Evolutionary conservation across 2,329 filamentous ascomycete genomes (phyloP).

Genomic region (Sporothrix protearum): DNA sequence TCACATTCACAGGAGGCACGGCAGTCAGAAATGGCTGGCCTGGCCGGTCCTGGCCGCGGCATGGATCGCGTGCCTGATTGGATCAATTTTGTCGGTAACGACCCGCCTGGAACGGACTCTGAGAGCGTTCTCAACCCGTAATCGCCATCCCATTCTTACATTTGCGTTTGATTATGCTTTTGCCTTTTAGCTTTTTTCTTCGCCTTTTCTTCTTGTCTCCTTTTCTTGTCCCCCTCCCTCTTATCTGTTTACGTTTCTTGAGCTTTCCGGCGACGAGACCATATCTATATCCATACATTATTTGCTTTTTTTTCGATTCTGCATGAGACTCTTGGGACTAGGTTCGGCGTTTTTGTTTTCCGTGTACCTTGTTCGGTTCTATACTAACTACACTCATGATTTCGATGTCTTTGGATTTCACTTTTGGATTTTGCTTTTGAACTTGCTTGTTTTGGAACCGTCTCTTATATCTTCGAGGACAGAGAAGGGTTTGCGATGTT

Average conservation of each 20-base stretch:
- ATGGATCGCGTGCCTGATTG: constrained; percentile 49
- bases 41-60: constrained; percentile 45
- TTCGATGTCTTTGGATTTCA: neutral
- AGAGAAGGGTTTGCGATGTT: neutral
- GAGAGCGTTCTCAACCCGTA: neutral
- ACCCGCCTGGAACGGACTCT: constrained; percentile 36
- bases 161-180: neutral
- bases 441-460: neutral
- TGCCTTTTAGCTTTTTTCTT: neutral
- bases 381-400: neutral
- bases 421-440: neutral
- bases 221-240: neutral
- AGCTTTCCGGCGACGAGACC: neutral
- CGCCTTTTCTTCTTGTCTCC: too few species aligned
- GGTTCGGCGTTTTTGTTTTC: constrained; percentile 1
- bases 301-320: neutral
- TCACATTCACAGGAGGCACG: constrained; percentile 29
- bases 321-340: neutral
- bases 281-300: neutral
- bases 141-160: neutral
- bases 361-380: neutral
- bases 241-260: neutral
- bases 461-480: neutral
- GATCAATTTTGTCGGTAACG: constrained; percentile 47
- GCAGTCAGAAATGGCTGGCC: constrained; percentile 47